Percentiles rank a stretch among this genome's conserved stretches.
These are phyloP conservation scores for Cicer arietinum DNA, from an alignment of 306 rosid genomes.

Conservation along the genomic window DNA sequence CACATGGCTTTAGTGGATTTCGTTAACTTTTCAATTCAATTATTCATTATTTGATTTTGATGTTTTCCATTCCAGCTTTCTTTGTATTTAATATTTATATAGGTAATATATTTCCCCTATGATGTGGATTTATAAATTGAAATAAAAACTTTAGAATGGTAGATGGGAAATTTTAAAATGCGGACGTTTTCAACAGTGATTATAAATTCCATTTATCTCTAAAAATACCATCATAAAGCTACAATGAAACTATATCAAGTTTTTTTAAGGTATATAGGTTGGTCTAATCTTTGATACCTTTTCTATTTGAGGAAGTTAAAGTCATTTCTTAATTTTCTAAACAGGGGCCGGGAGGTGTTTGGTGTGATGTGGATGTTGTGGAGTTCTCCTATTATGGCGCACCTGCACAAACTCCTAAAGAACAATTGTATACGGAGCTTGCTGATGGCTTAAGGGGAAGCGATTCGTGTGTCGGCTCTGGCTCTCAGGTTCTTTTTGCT, in stretches of 20 bases:
- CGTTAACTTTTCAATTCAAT: slow-evolving; percentile 31
- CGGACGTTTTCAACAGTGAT: slow-evolving; percentile 6
- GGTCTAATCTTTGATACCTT: neutral
- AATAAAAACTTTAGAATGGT: neutral
- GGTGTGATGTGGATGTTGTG: slow-evolving; percentile 99
- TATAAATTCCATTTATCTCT: slow-evolving; percentile 8
- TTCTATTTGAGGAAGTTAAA: slow-evolving; percentile 34
- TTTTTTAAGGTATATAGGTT: slow-evolving; percentile 17
- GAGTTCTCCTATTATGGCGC: slow-evolving; percentile 96
- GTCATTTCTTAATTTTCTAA: slow-evolving; percentile 47
- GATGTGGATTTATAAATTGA: slow-evolving; percentile 31
- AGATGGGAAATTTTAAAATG: slow-evolving; percentile 12
- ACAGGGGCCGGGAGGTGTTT: slow-evolving; percentile 99
- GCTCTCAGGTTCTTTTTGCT: slow-evolving; percentile 85
- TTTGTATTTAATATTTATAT: slow-evolving; percentile 26
- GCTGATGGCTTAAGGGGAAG: slow-evolving; percentile 95
- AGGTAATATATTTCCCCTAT: slow-evolving; percentile 13
- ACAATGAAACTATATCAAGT: neutral
- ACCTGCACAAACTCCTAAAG: slow-evolving; percentile 92
- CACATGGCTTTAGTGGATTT: slow-evolving; percentile 53
- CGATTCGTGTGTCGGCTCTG: slow-evolving; percentile 86
- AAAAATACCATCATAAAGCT: neutral
- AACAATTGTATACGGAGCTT: slow-evolving; percentile 86
- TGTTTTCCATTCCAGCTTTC: slow-evolving; percentile 20
- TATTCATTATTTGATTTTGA: slow-evolving; percentile 23